Evolutionary conservation across 768 basidiomycete genomes (phyloP).

Genomic region (Macrocybe gigantea): DNA sequence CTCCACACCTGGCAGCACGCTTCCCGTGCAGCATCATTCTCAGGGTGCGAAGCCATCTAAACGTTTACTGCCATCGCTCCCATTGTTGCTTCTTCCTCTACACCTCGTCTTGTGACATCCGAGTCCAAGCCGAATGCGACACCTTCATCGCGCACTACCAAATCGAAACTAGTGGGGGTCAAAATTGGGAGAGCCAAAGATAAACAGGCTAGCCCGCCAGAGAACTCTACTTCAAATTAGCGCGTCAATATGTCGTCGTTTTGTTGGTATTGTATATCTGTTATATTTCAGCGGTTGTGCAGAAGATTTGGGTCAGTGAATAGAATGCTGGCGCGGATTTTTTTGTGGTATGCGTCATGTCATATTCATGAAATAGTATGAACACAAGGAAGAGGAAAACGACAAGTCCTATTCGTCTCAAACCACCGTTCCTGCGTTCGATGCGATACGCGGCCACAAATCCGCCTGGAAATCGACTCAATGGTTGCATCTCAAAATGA

Average conservation of each 20-base stretch:
- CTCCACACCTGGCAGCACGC: conserved; percentile 8
- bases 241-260: background rate
- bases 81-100: conserved; percentile 9
- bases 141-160: conserved; percentile 6
- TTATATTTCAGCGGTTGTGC: background rate
- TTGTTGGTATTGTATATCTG: background rate
- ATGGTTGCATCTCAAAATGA: background rate
- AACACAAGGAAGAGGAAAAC: conserved; percentile 9
- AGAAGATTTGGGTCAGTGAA: background rate
- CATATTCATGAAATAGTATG: background rate
- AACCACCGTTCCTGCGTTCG: conserved; percentile 97
- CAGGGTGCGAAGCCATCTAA: conserved; percentile 12
- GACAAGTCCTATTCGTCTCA: conserved; percentile 31
- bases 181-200: conserved; percentile 31
- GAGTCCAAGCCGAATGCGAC: conserved; percentile 3
- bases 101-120: too few relatives aligned
- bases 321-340: background rate
- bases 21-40: conserved; percentile 2
- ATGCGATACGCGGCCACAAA: conserved; percentile 98
- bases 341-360: background rate
- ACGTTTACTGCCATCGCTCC: conserved; percentile 17
- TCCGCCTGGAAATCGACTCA: conserved; percentile 58
- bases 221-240: background rate
- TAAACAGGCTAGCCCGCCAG: conserved; percentile 9
- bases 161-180: conserved; percentile 31